Base-by-base conservation (phyloP, 495 filamentous ascomycete species). In the Penicillium paxilli region DNA sequence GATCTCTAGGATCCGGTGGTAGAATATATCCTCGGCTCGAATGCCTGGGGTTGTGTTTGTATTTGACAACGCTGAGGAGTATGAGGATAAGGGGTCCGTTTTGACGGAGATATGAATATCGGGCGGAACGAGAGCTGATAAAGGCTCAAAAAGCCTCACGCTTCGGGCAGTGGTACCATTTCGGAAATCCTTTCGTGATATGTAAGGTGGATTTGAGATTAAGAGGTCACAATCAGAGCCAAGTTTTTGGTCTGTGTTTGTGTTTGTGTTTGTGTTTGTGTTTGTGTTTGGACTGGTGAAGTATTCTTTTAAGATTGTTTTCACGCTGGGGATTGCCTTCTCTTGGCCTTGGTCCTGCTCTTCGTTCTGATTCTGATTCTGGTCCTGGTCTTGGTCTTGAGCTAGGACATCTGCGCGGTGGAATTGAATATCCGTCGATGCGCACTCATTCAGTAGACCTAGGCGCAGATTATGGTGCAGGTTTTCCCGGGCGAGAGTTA, bases 121-220 rank as follows among this genome's bases (percentile, higher is more conserved):
- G n/a, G n/a, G n/a, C n/a, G 89, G 92, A 0, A 97, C 88, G 6
- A 98, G 71, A 5, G 94, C 94, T 5, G 85, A 59, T 50, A 72
- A 79, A 0, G 94, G 94, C 70, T 98, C 94, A 65, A 81, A 89
- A 17, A 81, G 82, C 4, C 92, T 78, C 22, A 98, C 94, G 22
- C 85, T 89, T 41, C 87, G 82, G 0, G 78, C 72, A 0, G 88
- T 91, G 0, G 75, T 81, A 3, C 74, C 78, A 10, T 64, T 71
- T 2, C 60, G 55, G 58, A 88, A 95, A 1, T 76, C 73, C 0
- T 47, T 16, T 0, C 66, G 64, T 10, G 92, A 93, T 44, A 98
- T 87, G 68, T 98, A 98, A 0, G 94, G 94, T 10, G 94, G 94
- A 68, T 98, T 98, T 4, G 87, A 84, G 26, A 91, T 82, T 0